phyloP scores from a whole-genome alignment of 1,284 basidiomycete genomes.

The Marasmius tenuissimus region DNA sequence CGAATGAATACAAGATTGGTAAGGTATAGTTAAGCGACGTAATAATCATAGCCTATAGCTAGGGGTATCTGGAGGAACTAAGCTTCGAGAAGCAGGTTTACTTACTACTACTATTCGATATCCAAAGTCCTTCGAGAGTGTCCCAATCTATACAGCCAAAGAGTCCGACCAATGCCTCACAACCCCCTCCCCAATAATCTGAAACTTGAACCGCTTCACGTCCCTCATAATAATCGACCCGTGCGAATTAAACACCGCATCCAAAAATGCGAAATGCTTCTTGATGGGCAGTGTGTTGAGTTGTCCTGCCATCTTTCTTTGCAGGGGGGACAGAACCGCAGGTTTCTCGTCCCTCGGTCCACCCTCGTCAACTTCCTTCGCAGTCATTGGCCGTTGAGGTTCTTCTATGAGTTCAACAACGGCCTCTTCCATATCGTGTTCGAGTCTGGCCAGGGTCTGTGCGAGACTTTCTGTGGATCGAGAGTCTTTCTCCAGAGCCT shows the following conservation, averaged over 20 bases:
- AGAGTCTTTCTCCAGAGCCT: conserved; percentile 38
- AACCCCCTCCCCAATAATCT: conserved; percentile 4
- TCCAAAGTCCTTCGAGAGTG: background rate
- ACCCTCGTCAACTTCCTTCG: background rate
- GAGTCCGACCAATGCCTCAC: conserved; percentile 11
- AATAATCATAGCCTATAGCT: too few species aligned
- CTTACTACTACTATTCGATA: background rate
- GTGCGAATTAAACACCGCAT: conserved; percentile 8
- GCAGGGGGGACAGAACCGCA: conserved; percentile 1
- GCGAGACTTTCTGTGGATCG: conserved; percentile 33
- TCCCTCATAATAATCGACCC: conserved; percentile 11
- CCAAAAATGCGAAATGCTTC: conserved; percentile 11
- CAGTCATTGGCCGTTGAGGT: background rate
- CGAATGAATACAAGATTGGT: background rate
- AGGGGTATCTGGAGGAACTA: background rate
- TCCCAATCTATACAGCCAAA: background rate
- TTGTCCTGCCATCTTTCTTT: conserved; percentile 5
- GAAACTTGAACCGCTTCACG: conserved; percentile 5
- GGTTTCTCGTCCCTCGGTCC: background rate
- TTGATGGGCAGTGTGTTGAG: conserved; percentile 14
- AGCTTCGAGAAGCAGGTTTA: background rate
- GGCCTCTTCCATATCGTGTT: conserved; percentile 41
- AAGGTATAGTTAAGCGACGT: background rate
- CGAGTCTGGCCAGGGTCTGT: conserved; percentile 39
- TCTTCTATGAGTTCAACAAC: conserved; percentile 23